phyloP scores from a whole-genome alignment of 2,329 filamentous ascomycete species.

The Chrysoporthe cubensis region DNA sequence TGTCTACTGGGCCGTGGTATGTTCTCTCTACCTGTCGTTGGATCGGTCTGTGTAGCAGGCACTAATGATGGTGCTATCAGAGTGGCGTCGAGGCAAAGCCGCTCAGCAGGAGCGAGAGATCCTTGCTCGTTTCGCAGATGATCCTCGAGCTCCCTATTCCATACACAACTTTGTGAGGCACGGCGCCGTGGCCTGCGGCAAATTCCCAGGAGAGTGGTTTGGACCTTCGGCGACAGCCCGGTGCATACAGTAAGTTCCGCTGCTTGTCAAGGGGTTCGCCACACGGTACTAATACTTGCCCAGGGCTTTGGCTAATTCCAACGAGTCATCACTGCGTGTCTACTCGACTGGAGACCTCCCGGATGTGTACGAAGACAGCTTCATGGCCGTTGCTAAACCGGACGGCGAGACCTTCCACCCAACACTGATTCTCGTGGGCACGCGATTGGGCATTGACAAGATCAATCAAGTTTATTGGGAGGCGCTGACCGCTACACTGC shows the following conservation, averaged over 20 bases:
- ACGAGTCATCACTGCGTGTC: constrained; percentile 70
- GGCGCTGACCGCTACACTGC: constrained; percentile 81
- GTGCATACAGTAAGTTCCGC: constrained; percentile 78
- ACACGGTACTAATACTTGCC: constrained; percentile 12
- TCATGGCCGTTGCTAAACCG: constrained; percentile 76
- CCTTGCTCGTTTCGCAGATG: constrained; percentile 84
- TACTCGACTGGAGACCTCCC: constrained; percentile 89
- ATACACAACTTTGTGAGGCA: constrained; percentile 93
- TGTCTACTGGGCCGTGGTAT: constrained; percentile 78
- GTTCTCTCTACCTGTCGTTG: constrained; percentile 25
- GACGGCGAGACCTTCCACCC: constrained; percentile 72
- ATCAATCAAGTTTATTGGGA: constrained; percentile 96
- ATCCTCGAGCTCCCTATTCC: constrained; percentile 84
- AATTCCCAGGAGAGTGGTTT: constrained; percentile 98
- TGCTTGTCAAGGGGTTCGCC: not conserved
- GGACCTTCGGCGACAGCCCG: constrained; percentile 94
- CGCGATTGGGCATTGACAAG: constrained; percentile 88
- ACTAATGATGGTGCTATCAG: constrained; percentile 42
- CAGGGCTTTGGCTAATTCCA: constrained; percentile 75
- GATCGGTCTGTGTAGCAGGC: not conserved
- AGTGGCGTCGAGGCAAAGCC: constrained; percentile 72
- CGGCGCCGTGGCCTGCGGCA: constrained; percentile 84
- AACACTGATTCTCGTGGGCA: constrained; percentile 86
- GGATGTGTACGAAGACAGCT: constrained; percentile 90
- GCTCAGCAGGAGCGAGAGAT: constrained; percentile 69